Evolutionary conservation across 306 rosid genomes (phyloP), one percentile per base, ranked within the genome.

Genomic region (Prunus salicina): DNA sequence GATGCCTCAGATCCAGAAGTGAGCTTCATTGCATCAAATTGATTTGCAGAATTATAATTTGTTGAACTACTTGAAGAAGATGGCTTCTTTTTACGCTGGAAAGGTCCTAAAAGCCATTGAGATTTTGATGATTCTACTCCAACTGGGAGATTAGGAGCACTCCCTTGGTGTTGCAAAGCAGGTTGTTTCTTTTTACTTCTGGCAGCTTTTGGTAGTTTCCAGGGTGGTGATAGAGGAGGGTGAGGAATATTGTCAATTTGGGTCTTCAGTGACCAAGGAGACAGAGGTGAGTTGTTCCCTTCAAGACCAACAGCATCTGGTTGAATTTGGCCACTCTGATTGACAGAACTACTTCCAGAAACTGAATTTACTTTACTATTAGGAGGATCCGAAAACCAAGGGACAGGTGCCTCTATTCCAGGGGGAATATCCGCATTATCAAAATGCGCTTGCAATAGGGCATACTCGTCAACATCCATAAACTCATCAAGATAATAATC

Each of bases 351-450:
- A 84, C 69, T 78, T 79, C 60, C 89, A 80, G 76, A 45, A 75
- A 52, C 43, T 58, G 70, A 18, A 12, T 79, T 77, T 28, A 81
- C 67, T 12, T 51, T 69, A 77, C 55, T 78, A 49, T 64, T 47
- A 52, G 79, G 70, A 86, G 72, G 76, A 69, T 80, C 85, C 4
- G 82, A 53, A 78, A 89, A 22, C 93, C 89, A 89, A 80, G 96
- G 96, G 75, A 93, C 78, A 0, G 97, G 85, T 52, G 90, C 93
- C 86, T 93, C 98, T 72, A 93, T 79, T 61, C 87, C 97, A 8
- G 97, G 71, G 78, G 98, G 97, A 71, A 91, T 83, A 61, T 90
- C 82, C 62, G 81, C 87, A 22, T 80, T 76, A 81, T 93, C 96
- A 79, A 93, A 90, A 70, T 84, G 90, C 16, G 86, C 81, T 84